These are phyloP conservation scores for Filobasidium wieringae DNA, from an alignment of 768 basidiomycete species.

Conservation along the genomic window DNA sequence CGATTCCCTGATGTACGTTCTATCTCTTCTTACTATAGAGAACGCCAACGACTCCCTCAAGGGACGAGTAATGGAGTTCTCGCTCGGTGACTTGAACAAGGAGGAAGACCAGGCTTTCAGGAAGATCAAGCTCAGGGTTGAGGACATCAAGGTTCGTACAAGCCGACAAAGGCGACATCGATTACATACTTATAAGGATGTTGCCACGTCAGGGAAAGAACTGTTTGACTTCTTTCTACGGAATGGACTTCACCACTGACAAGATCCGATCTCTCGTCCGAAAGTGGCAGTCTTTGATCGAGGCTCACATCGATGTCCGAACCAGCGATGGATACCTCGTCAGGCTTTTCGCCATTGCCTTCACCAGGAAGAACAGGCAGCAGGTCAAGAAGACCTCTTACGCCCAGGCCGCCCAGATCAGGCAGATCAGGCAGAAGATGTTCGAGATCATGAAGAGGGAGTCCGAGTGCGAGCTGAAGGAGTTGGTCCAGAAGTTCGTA, in stretches of 20 bases:
- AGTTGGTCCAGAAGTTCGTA: constrained; percentile 85
- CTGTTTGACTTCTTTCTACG: constrained; percentile 99
- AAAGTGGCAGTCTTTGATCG: constrained; percentile 99
- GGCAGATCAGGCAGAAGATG: constrained; percentile 99
- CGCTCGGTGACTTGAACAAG: constrained; percentile 94
- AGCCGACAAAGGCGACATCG: neutral
- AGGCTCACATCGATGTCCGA: constrained; percentile 97
- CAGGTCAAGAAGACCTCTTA: constrained; percentile 99
- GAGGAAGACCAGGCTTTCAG: constrained; percentile 99
- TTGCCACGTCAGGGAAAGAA: constrained; percentile 95
- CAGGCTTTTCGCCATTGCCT: constrained; percentile 95
- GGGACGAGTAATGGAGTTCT: constrained; percentile 91
- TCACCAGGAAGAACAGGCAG: constrained; percentile 90
- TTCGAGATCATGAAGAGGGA: constrained; percentile 71
- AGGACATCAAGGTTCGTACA: constrained; percentile 42
- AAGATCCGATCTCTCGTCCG: constrained; percentile 98
- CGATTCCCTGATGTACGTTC: neutral
- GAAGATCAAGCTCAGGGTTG: constrained; percentile 96
- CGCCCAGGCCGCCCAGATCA: constrained; percentile 84
- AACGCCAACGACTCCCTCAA: constrained; percentile 97
- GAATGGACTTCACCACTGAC: constrained; percentile 99
- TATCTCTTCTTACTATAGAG: constrained; percentile 47
- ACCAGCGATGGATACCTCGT: constrained; percentile 99
- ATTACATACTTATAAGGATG: too few species aligned
- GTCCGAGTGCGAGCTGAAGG: constrained; percentile 88